Base-by-base conservation (phyloP, 768 basidiomycete species). In the Boletus sp. region DNA sequence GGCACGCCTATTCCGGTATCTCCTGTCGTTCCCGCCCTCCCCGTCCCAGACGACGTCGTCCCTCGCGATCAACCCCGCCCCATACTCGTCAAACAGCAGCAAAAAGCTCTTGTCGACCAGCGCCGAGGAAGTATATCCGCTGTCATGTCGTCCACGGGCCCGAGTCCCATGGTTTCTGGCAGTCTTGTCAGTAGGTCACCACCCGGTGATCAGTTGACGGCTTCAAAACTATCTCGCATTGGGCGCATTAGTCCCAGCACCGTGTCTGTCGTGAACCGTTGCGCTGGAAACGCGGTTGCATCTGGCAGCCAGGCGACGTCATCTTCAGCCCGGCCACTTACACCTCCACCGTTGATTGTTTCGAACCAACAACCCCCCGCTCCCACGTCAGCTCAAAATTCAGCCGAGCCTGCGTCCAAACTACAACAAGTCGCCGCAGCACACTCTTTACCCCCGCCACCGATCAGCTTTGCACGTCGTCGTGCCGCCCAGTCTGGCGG, bases 391-490 rank as follows among this genome's bases (percentile, higher is more conserved):
- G 45, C 60, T 40, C 64, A 65, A 19, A 57, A 57, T 33, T 21
- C 59, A 21, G 21, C 60, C 50, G 61, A 68, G 46, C 40, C 62
- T 39, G 9, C 63, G 15, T 34, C 67, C 7, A 74, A 66, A 57
- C 67, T 23, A 44, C 67, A 43, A 35, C 64, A 50, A 38, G 57
- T 59, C 10, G 29, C 61, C 4, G 50, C 56, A 47, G 27, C 63
- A 42, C 60, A 74, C 62, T 78, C 84, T 0, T 72, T 87, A 7
- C 82, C 85, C 1, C 81, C 87, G 3, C 86, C 84, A 13, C 83
- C 88, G 29, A 88, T 87, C 66, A 88, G 85, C 69, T 90, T 90
- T 69, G 85, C 87, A 14, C 80, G 82, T 35, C 87, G 89, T 50
- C 82, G 88, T 43, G 84, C 87, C 10, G 81, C 80, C 27, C 83